Conservation (phyloP, 495 filamentous ascomycete genomes). For the Penicillium fimorum region DNA sequence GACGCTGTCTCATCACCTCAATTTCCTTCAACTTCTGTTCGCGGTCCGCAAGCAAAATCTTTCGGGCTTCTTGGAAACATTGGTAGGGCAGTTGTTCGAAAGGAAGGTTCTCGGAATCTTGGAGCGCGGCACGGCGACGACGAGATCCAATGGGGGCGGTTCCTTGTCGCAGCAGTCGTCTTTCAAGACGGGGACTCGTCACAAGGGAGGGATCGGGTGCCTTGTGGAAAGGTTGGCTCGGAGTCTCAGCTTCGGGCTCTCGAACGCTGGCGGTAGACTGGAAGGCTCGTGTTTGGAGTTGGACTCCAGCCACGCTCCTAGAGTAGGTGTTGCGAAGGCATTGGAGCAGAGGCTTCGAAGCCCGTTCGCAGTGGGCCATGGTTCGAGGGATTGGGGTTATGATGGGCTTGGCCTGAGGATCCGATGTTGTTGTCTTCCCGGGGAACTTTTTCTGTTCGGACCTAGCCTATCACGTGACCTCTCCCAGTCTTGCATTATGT, state of each 20-base stretch:
- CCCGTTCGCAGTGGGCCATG: constrained; percentile 71
- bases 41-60: constrained; percentile 75
- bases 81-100: constrained; percentile 94
- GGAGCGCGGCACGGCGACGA: constrained; percentile 75
- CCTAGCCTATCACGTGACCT: background rate
- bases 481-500: background rate
- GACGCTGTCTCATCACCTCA: constrained; percentile 54
- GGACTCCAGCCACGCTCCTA: constrained; percentile 32
- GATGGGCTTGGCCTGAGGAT: constrained; percentile 19
- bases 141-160: constrained; percentile 72
- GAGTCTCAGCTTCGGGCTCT: constrained; percentile 40
- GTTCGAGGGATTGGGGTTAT: constrained; percentile 25
- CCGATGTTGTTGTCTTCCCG: constrained; percentile 32
- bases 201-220: constrained; percentile 51
- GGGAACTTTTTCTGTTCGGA: constrained; percentile 41
- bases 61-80: constrained; percentile 94
- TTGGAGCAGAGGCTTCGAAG: constrained; percentile 63
- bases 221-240: constrained; percentile 38
- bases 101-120: constrained; percentile 64
- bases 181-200: constrained; percentile 55
- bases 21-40: constrained; percentile 73
- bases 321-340: constrained; percentile 54
- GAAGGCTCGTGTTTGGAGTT: constrained; percentile 38
- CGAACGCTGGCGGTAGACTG: constrained; percentile 39
- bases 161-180: constrained; percentile 56